Base-by-base conservation (phyloP, 495 filamentous ascomycete genomes). In the Aspergillus coremiiformis region DNA sequence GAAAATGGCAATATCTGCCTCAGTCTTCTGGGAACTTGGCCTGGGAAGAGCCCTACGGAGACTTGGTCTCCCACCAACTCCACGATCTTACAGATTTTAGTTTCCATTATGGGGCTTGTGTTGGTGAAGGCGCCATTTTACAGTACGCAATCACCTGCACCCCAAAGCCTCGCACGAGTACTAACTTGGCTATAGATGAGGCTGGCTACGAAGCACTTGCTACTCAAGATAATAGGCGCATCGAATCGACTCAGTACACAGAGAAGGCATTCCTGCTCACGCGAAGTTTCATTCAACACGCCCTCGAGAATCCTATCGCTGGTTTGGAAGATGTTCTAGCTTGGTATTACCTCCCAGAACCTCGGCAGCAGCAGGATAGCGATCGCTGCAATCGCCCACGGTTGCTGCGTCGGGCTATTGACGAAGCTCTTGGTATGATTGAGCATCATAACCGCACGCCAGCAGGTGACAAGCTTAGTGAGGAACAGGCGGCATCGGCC, bases 1-100 rank as follows among this genome's bases (percentile, higher is more conserved):
- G 78, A 83, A 55, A 72, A 84, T 56, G 79, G 82, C 12, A 81
- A 74, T 44, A 78, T 84, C 27, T 85, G 82, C 52, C 64, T 85
- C 10, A 80, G 61, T 39, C 62, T 85, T 20, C 59, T 85, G 10
- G 82, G 80, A 2, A 84, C 82, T 3, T 85, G 82, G 82, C 68
- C 76, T 45, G 65, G 74, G 0, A 64, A 75, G 46, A 67, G 71
- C 21, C 69, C 69, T 6, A 70, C 70, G 29, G 82, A 85, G 55
- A 61, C 47, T 17, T 85, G 82, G 82, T 73, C 65, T 15, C 51
- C 78, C n/a, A 59, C 24, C 3, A 67, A 65, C 9, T 78, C 74
- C 35, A 82, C 74, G 1, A 49, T 84, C 15, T 56, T 85, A 49
- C 82, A 85, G 55, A 65, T 85, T 6, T 58, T 84, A 27, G 79